Conservation (phyloP, 306 rosid species). For the Glycine soja region DNA sequence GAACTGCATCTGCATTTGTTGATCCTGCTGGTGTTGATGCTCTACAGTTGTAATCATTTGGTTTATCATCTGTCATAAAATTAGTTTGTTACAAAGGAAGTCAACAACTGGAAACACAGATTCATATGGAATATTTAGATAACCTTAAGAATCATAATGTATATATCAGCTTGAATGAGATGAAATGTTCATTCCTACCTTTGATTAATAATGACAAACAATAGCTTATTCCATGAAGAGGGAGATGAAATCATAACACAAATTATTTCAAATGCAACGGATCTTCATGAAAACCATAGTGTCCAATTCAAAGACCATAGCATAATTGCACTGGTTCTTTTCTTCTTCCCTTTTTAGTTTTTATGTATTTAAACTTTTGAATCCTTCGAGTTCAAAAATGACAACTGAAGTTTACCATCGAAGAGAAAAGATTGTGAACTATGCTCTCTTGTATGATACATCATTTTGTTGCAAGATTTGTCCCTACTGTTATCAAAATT, state of each 20-base stretch:
- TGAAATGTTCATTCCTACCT: slow-evolving; percentile 8
- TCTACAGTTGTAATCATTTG: slow-evolving; percentile 37
- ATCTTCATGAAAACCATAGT: slow-evolving; percentile 16
- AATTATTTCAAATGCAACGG: slow-evolving; percentile 1
- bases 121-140: background rate
- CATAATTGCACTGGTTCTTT: background rate
- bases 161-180: background rate
- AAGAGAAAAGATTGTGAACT: slow-evolving; percentile 22
- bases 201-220: slow-evolving; percentile 30
- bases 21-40: slow-evolving; percentile 44
- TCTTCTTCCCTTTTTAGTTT: background rate
- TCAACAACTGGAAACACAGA: slow-evolving; percentile 6
- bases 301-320: background rate
- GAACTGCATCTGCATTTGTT: slow-evolving; percentile 45
- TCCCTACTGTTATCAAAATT: background rate
- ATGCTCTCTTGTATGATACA: no score
- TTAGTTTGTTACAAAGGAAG: slow-evolving; percentile 34
- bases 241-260: slow-evolving; percentile 25
- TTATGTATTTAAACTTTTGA: slow-evolving; percentile 5
- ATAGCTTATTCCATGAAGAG: slow-evolving; percentile 4
- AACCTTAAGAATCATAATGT: background rate
- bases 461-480: slow-evolving; percentile 14
- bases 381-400: background rate
- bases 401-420: background rate
- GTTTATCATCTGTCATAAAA: slow-evolving; percentile 38